Base-by-base conservation (phyloP, 164 flowering plant genomes). In the Tetrastigma voinierianum region DNA sequence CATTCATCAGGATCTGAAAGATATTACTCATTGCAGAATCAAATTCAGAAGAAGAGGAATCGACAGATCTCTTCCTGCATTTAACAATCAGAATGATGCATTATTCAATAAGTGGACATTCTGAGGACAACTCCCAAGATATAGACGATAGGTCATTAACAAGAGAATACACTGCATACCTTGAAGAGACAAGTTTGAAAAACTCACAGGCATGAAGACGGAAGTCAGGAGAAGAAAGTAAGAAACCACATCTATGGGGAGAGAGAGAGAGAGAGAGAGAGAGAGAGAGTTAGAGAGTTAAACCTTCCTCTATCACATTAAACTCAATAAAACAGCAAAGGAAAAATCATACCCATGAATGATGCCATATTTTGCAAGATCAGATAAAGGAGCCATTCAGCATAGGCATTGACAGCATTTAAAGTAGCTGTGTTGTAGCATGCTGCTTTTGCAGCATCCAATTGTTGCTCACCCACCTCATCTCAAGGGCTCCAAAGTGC, bases 141-240 rank as follows among this genome's bases (percentile, higher is more conserved):
- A 23, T 10, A 43, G 44, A 54, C 24, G 49, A 6, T 18, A 20
- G 11, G 51, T 18, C 32, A 44, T 16, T 32, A 18, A 43, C 54
- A 54, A 48, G n/a, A 43, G 14, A 18, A 12, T 18, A 43, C 6
- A 20, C 1, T 25, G 44, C 71, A 69, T 76, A 93, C 98, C 99
- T 93, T 70, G 84, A 75, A 25, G 89, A 84, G 72, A 96, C 87
- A 56, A 96, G 86, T 74, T 90, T 96, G 78, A 96, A 96, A n/a
- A 93, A 93, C 70, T 96, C 98, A 76, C 96, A 89, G 58, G 99
- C 97, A 84, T 88, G 91, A 74, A 93, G 89, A 18, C 98, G 96
- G 65, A 90, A 93, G 65, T 93, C 98, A 54, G 84, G n/a, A 64
- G 97, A 84, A 71, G 93, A 82, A 65, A 96, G 96, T 64, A 96